A percentile compares a stretch with the other conserved stretches of the same genome.
phyloP scores from a whole-genome alignment of 768 basidiomycete genomes.

The Austroboletus festivus region DNA sequence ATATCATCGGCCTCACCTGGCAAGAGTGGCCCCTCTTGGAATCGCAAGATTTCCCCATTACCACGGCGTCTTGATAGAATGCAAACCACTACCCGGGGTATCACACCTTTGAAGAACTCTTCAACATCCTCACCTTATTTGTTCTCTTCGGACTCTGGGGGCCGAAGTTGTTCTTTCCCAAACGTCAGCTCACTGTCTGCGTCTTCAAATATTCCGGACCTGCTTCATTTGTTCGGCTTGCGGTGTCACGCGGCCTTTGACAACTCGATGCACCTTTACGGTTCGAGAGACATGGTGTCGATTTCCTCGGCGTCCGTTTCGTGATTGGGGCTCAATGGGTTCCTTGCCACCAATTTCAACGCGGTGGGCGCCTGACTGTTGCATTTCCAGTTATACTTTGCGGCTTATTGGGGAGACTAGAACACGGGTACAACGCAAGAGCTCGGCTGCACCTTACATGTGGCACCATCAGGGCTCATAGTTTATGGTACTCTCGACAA shows the following conservation, averaged over 20 bases:
- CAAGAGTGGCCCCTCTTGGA: not conserved
- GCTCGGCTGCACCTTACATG: no score
- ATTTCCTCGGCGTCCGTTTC: not conserved
- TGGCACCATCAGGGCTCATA: no score
- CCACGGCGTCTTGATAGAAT: conserved; percentile 5
- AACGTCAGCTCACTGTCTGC: conserved; percentile 1
- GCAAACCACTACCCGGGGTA: not conserved
- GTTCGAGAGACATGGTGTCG: not conserved
- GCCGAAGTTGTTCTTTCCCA: conserved; percentile 1
- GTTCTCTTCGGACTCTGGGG: conserved; percentile 1
- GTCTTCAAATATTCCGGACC: not conserved
- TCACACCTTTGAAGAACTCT: conserved; percentile 8
- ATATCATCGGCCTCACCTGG: not conserved
- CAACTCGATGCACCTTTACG: not conserved
- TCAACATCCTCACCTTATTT: conserved; percentile 3
- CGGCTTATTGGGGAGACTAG: no score
- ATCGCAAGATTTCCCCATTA: conserved; percentile 7
- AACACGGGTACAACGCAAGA: no score
- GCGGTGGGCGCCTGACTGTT: no score
- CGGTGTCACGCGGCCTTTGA: not conserved
- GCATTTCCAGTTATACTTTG: no score
- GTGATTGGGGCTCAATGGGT: not conserved
- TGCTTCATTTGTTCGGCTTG: not conserved
- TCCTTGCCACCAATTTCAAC: no score
- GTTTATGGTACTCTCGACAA: no score